Evolutionary conservation across 768 basidiomycete genomes (phyloP), one percentile per base, ranked within the genome.

Genomic region (Termitomyces sp.): DNA sequence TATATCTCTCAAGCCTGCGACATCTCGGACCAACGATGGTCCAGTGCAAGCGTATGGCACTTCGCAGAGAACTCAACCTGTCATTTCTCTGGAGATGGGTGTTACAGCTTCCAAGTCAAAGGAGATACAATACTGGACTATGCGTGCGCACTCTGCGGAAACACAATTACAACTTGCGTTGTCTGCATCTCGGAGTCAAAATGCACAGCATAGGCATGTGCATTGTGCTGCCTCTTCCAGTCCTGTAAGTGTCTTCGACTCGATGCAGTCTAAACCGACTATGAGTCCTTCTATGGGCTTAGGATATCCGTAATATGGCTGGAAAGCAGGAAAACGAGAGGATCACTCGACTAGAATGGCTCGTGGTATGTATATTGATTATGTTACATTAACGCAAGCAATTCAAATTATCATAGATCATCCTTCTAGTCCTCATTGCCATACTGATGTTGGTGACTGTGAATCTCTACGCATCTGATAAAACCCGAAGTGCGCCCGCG

Each of bases 81-180:
- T 23, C 14, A 3, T 12, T 48, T 23, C 14, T 17, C 54, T 28
- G 27, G 52, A 25, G 11, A 35, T 34, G 25, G 34, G 9, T 19
- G 7, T 40, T 7, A 34, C 16, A 21, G 11, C 42, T 17, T 35
- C 28, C 14, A 5, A 37, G 16, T 67, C 53, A 16, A 28, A 23
- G 14, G 64, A 66, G 1, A 84, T 84, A 61, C 82, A 80, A 58
- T 86, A 87, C 63, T 89, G 88, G 88, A 83, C 83, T 27, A 71
- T 79, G 16, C 80, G 88, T 3, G 86, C 88, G 3, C 61, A 86
- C 23, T 76, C 79, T 3, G 87, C 87, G 0, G 88, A 90, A 65
- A 78, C 83, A 2, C 67, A 87, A 47, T 62, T 87, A 32, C 72
- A 68, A 56, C 23, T 47, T 25, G 43, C 39, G 16, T 12, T 35